Base-by-base conservation (phyloP, 371 early-diverging fungal genomes). In the Zychaea mexicana region DNA sequence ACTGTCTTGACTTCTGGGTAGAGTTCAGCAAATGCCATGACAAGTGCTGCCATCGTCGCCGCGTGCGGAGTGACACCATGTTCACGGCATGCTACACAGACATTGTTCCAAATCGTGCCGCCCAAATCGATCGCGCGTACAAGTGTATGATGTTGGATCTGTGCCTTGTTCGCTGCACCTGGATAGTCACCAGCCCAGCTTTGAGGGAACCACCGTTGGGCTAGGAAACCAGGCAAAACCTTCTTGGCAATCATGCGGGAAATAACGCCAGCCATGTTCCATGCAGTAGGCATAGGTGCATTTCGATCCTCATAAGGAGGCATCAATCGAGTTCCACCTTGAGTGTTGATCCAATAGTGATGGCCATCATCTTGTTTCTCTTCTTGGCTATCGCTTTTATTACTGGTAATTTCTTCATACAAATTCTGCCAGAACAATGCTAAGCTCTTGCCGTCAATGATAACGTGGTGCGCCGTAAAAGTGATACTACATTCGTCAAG, bases 381-480 rank as follows among this genome's bases (percentile, higher is more conserved):
- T 42, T 42, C 4, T 7, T 42, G 42, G n/a, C n/a, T n/a, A n/a
- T n/a, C n/a, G n/a, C n/a, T n/a, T n/a, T n/a, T 12, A 42, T 42
- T 0, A 1, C 57, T 45, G 31, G 64, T 74, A 22, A 76, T 28
- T 21, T 58, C 53, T 2, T 53, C 30, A n/a, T 74, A 52, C 8
- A 79, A 38, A 13, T 62, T 67, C 10, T 53, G 47, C 72, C 70
- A 74, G 45, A 81, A 72, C 0, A 66, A 60, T 0, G 57, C 49
- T 19, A 76, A 49, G 55, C 74, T 76, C 57, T 61, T 69, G 13
- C 81, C 81, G 24, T 81, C 77, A 6, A 42, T 57, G 22, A 76
- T 68, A 13, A 62, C 53, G 33, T 81, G 81, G 15, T 76, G 70
- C 6, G 63, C 42, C 3, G 66, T 59, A 8, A 70, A 62, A 1